Percentiles rank a stretch among this genome's conserved stretches.
These are phyloP conservation scores for Trichosanthes truncata DNA, from an alignment of 306 rosid genomes.

Conservation along the genomic window DNA sequence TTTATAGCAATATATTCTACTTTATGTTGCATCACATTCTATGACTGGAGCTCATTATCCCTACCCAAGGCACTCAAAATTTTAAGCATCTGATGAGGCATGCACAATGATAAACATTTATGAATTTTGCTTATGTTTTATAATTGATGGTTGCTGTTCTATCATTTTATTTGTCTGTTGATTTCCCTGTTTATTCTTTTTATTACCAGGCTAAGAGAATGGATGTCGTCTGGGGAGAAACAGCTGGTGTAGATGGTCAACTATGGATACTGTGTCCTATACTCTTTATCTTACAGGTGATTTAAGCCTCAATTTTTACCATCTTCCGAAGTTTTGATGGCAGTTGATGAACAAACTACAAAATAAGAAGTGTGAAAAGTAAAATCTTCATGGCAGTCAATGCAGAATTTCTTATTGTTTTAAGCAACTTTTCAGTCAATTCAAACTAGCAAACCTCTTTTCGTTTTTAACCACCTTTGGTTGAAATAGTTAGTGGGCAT, in stretches of 20 bases:
- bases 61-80: background rate
- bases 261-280: constrained; percentile 89
- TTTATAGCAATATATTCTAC: constrained; percentile 12
- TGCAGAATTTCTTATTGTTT: background rate
- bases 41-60: background rate
- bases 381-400: background rate
- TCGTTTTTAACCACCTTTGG: background rate
- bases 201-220: constrained; percentile 82
- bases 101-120: background rate
- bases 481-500: background rate
- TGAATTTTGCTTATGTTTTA: background rate
- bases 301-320: constrained; percentile 9
- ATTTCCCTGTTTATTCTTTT: background rate
- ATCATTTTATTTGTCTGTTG: background rate
- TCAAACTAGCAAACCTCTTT: background rate
- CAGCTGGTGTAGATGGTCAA: constrained; percentile 94
- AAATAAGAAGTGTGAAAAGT: background rate
- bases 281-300: constrained; percentile 87
- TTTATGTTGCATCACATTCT: background rate
- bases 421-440: background rate
- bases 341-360: background rate
- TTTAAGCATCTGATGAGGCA: background rate
- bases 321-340: background rate
- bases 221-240: constrained; percentile 99
- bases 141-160: background rate